Percentiles rank a stretch among this genome's conserved stretches.
These are phyloP conservation scores for Suillus discolor DNA, from an alignment of 768 basidiomycete species.

Conservation along the genomic window DNA sequence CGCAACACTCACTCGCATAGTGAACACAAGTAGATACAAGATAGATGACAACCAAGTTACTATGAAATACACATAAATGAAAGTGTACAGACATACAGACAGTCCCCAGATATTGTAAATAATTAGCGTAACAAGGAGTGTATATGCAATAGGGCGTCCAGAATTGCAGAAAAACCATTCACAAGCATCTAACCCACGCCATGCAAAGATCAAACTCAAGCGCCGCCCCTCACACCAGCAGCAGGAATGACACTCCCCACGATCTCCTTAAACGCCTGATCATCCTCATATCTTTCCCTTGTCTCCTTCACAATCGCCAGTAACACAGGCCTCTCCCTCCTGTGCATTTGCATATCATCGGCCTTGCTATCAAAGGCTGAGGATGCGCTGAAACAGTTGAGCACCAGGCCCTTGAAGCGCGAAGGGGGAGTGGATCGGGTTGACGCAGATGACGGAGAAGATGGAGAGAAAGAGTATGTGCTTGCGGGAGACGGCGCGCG, in stretches of 20 bases:
- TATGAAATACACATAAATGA: background rate
- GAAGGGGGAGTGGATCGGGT: constrained; percentile 11
- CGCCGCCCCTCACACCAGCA: constrained; percentile 8
- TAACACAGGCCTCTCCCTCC: no score
- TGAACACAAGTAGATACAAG: no score
- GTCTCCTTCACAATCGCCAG: constrained; percentile 33
- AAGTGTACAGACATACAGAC: background rate
- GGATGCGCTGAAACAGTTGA: no score
- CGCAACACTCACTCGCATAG: no score
- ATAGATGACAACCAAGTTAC: background rate
- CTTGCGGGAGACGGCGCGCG: constrained; percentile 28
- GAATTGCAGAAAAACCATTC: background rate
- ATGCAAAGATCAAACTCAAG: background rate
- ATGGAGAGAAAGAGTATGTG: constrained; percentile 22
- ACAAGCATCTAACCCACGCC: background rate
- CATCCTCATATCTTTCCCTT: constrained; percentile 35
- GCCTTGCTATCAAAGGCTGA: no score
- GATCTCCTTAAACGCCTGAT: constrained; percentile 34
- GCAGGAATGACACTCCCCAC: constrained; percentile 32
- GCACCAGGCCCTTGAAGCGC: constrained; percentile 24
- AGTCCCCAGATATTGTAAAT: background rate
- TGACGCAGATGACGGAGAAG: constrained; percentile 9
- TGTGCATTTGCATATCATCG: no score
- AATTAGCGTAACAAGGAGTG: background rate
- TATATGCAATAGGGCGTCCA: background rate